These are phyloP conservation scores for Vigna angularis DNA, from an alignment of 306 rosid species.

Conservation along the genomic window DNA sequence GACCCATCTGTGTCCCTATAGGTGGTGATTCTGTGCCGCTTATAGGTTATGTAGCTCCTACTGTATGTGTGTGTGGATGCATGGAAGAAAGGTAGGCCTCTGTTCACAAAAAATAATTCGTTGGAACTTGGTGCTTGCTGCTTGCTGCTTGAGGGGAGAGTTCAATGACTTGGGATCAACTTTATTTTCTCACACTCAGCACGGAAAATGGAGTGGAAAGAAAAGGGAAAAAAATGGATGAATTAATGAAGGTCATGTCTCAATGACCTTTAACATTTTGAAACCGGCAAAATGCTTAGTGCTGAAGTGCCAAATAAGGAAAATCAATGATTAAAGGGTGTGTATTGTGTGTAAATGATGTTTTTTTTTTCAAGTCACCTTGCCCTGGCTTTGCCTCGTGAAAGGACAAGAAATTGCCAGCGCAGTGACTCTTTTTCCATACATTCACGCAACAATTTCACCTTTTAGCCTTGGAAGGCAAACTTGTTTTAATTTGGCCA, in stretches of 20 bases:
- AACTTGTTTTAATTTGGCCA: background rate
- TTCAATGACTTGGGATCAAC: conserved; percentile 10
- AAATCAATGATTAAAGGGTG: conserved; percentile 2
- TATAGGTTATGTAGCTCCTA: conserved; percentile 19
- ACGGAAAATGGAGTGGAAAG: conserved; percentile 8
- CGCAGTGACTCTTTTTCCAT: background rate
- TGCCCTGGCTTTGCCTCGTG: conserved; percentile 19
- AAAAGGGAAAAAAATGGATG: conserved; percentile 1
- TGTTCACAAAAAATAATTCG: background rate
- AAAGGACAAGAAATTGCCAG: conserved; percentile 1
- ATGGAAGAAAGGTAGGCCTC: conserved; percentile 9
- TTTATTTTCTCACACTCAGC: background rate
- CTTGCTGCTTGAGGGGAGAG: conserved; percentile 21
- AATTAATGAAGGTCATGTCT: background rate
- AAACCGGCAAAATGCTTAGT: background rate
- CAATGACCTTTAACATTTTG: background rate
- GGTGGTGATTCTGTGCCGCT: conserved; percentile 11
- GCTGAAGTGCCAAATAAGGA: conserved; percentile 12
- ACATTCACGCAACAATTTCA: conserved; percentile 1
- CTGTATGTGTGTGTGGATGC: conserved; percentile 1
- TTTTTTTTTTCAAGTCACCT: conserved; percentile 26
- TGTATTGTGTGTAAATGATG: background rate
- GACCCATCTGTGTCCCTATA: conserved; percentile 20
- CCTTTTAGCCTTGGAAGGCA: background rate
- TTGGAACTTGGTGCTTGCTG: conserved; percentile 38